Evolutionary conservation across 306 rosid genomes (phyloP), one percentile per base, ranked within the genome.

Genomic region (Albizia julibrissin): DNA sequence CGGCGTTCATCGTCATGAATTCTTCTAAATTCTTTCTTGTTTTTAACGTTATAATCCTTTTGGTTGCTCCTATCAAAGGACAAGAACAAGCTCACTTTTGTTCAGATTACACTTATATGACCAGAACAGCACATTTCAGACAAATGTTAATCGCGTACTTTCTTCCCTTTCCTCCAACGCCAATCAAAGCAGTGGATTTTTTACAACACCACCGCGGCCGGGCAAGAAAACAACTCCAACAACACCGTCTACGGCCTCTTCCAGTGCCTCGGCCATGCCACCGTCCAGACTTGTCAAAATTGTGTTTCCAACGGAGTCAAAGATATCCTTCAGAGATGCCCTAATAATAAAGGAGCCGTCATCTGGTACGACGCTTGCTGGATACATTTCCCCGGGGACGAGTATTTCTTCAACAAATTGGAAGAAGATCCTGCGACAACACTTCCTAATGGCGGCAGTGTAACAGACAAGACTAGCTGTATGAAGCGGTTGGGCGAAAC

Each of bases 251-350:
- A 74, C 56, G 86, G 86, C 70, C 64, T 69, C 62, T 82, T 82
- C 66, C 86, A 84, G 72, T 88, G 91, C 52, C 77, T 82, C 26
- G 91, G 89, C 5, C 85, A 86, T 40, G 31, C 61, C 34, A 5
- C 52, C 43, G 5, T 26, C 0, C 49, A 34, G 6, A 11, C 37
- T 1, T 88, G 88, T 16, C 81, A 46, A 43, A 50, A 49, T 15
- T 86, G 85, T 74, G 87, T 86, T 24, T 54, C 39, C 33, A 6
- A 31, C 40, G 87, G 86, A 6, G n/a, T 79, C 49, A 6, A 44
- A 18, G 3, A 14, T 21, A 56, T 54, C 8, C 19, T 13, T n/a
- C 10, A 27, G 1, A 26, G 0, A 2, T 85, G 90, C 12, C 88
- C 88, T 2, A 33, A 19, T 13, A 67, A 75, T 33, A 87, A 33